Base-by-base conservation (phyloP, 345 rosid species). In the Eucalyptus pauciflora region DNA sequence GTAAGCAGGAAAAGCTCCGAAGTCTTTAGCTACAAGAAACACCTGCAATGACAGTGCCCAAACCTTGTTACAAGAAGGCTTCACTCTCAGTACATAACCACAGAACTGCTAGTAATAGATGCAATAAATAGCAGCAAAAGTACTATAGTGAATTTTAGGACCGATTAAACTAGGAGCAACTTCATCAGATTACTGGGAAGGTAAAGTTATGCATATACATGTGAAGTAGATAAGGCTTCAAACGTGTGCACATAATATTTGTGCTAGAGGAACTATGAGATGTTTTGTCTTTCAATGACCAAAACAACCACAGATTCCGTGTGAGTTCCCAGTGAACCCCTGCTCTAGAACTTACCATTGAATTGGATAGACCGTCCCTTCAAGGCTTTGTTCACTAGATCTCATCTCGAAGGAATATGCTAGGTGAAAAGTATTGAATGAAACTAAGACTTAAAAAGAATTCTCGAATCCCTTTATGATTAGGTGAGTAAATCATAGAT, bases 21-120 rank as follows among this genome's bases (percentile, higher is more conserved):
- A 94, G 90, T 94, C 96, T 88, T 94, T 95, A 5, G 90, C 96
- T 31, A 94, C 91, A 52, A 94, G 85, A 88, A 92, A 94, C 49
- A 93, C 96, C 96, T 94, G 88, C 45, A 86, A 45, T 46, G 76
- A 24, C 27, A 27, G 3, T 60, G 45, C 81, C 46, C 37, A 54
- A 31, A 27, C 37, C 52, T 67, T 49, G 11, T 25, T 29, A 31
- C 48, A 52, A 64, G 79, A 48, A 54, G 46, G 41, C 50, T 48
- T 52, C 22, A 64, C 27, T 71, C 54, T 52, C 31, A 50, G 29
- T 50, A 18, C 50, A 24, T 71, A 24, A 71, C 29, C 83, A 20
- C 48, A 22, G 29, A 64, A 45, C 50, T 87, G 4, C 33, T 87
- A 14, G 29, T 31, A 13, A 27, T 37, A 31, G 20, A 18, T 51